Evolutionary conservation across 768 basidiomycete species (phyloP).

Genomic region (Mycena kentingensis): DNA sequence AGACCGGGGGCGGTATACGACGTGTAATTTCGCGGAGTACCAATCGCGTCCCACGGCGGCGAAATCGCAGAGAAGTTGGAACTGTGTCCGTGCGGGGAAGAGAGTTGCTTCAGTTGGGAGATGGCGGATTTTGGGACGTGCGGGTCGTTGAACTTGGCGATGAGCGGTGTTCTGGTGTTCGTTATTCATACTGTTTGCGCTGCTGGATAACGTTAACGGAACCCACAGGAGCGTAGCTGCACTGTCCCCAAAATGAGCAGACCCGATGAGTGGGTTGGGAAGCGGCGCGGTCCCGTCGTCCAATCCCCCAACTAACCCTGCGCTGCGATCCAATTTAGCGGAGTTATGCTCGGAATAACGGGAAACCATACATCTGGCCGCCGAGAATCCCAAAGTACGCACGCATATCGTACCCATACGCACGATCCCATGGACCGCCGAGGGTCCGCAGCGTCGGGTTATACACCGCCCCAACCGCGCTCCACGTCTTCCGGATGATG

Average conservation of each 20-base stretch:
- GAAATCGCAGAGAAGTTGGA: slow-evolving; percentile 31
- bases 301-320: slow-evolving; percentile 31
- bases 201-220: no score
- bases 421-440: slow-evolving; percentile 33
- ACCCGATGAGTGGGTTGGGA: slow-evolving; percentile 29
- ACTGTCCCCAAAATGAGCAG: slow-evolving; percentile 30
- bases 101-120: slow-evolving; percentile 16
- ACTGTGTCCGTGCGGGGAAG: slow-evolving; percentile 14
- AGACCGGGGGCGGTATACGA: slow-evolving; percentile 30
- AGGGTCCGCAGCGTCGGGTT: slow-evolving; percentile 32
- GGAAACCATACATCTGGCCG: slow-evolving; percentile 19
- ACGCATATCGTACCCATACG: slow-evolving; percentile 33
- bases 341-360: neutral
- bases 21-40: slow-evolving; percentile 31
- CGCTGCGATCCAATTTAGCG: neutral
- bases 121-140: slow-evolving; percentile 25
- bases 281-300: slow-evolving; percentile 30
- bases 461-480: slow-evolving; percentile 24
- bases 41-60: slow-evolving; percentile 29
- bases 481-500: slow-evolving; percentile 32
- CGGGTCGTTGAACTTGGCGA: slow-evolving; percentile 33
- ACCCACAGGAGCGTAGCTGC: slow-evolving; percentile 29
- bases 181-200: no score
- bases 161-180: slow-evolving; percentile 29
- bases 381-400: slow-evolving; percentile 33